Conservation (phyloP, 306 rosid genomes). For the Vigna mungo region DNA sequence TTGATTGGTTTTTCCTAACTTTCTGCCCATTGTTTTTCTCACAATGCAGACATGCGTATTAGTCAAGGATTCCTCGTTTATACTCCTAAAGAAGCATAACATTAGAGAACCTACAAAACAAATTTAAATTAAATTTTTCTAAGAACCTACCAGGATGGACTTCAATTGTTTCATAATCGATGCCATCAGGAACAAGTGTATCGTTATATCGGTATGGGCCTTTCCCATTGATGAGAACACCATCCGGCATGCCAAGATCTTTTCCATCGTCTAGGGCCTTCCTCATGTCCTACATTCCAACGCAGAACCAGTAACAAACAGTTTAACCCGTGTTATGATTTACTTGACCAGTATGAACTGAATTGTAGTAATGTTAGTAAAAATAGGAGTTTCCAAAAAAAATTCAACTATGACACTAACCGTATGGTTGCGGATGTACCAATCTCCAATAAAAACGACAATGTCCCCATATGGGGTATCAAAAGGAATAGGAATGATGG, state of each 20-base stretch:
- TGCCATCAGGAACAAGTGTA: constrained; percentile 86
- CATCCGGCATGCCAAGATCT: constrained; percentile 94
- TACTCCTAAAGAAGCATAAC: constrained; percentile 4
- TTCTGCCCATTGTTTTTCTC: constrained; percentile 30
- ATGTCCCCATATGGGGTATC: constrained; percentile 81
- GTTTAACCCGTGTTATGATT: not conserved
- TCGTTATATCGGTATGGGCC: constrained; percentile 89
- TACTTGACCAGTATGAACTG: not conserved
- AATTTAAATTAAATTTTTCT: constrained; percentile 20
- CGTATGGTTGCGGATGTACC: constrained; percentile 91
- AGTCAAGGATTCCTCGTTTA: constrained; percentile 20
- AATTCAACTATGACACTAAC: constrained; percentile 54
- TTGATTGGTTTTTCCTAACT: not conserved
- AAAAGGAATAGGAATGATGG: constrained; percentile 80
- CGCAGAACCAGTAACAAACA: constrained; percentile 41
- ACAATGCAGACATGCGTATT: constrained; percentile 8
- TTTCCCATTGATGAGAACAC: constrained; percentile 97
- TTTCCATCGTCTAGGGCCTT: constrained; percentile 83
- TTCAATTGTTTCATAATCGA: constrained; percentile 72
- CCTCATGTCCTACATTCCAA: constrained; percentile 77
- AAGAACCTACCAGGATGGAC: constrained; percentile 76
- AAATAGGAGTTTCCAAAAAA: constrained; percentile 14
- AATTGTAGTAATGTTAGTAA: not conserved
- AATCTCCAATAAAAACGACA: constrained; percentile 78
- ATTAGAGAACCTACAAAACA: not conserved